These are phyloP conservation scores for Leishmania turanica DNA, from an alignment of 208 protist genomes.

Conservation along the genomic window DNA sequence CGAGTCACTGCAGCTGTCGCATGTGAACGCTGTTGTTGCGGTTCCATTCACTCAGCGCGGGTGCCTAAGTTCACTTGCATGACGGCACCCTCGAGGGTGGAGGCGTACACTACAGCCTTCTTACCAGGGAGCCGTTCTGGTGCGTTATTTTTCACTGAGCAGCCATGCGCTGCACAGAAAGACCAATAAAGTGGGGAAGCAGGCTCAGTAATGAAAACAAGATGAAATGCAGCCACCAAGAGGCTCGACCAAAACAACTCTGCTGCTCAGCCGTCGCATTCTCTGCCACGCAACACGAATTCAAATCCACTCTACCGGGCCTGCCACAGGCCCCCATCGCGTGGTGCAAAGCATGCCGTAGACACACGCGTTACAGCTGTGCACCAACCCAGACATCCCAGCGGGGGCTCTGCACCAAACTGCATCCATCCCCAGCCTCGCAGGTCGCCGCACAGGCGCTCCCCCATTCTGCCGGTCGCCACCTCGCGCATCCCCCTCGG, in stretches of 20 bases:
- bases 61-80: neutral
- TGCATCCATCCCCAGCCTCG: neutral
- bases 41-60: neutral
- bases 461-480: neutral
- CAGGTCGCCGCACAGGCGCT: neutral
- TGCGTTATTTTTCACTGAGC: neutral
- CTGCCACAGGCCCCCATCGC: neutral
- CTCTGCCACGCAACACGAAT: neutral
- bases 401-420: neutral
- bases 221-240: neutral
- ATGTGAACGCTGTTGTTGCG: neutral
- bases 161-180: neutral
- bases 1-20: neutral
- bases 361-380: neutral
- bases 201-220: neutral
- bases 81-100: neutral
- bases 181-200: neutral
- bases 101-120: neutral
- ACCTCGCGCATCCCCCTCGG: neutral
- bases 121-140: neutral
- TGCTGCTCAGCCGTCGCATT: neutral
- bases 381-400: neutral
- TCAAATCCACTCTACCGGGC: neutral
- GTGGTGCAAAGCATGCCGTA: neutral
- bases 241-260: neutral